Evolutionary conservation across 306 rosid species (phyloP).

Genomic region (Lagenaria siceraria): DNA sequence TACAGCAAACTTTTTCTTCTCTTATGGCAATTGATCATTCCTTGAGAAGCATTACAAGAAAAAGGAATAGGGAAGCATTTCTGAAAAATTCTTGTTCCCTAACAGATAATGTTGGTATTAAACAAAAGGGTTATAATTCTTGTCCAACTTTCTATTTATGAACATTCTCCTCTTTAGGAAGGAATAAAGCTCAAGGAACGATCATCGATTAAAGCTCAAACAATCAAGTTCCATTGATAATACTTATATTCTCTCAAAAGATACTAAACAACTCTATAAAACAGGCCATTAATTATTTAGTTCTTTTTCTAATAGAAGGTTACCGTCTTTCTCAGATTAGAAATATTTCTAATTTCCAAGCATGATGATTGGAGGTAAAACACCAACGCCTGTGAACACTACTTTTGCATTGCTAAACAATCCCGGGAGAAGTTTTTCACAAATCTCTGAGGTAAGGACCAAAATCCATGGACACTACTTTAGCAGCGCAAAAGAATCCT

Average conservation of each 20-base stretch:
- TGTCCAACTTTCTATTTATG: not conserved
- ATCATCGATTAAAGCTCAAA: not conserved
- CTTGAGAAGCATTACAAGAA: not conserved
- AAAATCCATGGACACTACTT: not conserved
- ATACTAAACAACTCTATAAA: not conserved
- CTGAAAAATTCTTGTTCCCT: not conserved
- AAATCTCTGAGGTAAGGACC: not conserved
- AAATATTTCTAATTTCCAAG: not conserved
- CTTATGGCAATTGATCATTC: not conserved
- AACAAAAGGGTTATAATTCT: not conserved
- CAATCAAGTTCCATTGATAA: not conserved
- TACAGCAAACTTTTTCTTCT: too few relatives aligned
- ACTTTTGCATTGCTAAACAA: not conserved
- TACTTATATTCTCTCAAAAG: not conserved
- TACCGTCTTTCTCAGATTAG: not conserved
- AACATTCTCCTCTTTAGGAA: not conserved
- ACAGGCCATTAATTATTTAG: not conserved
- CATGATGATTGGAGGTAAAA: not conserved
- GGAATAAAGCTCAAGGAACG: not conserved
- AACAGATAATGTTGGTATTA: not conserved
- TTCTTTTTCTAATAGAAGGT: not conserved
- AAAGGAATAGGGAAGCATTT: not conserved
- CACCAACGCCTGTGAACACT: not conserved
- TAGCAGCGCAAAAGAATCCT: not conserved
- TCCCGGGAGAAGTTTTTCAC: not conserved